Percentiles rank a stretch among this genome's conserved stretches.
phyloP scores from a whole-genome alignment of 2,329 filamentous ascomycete genomes.

The Trichoderma endophyticum region DNA sequence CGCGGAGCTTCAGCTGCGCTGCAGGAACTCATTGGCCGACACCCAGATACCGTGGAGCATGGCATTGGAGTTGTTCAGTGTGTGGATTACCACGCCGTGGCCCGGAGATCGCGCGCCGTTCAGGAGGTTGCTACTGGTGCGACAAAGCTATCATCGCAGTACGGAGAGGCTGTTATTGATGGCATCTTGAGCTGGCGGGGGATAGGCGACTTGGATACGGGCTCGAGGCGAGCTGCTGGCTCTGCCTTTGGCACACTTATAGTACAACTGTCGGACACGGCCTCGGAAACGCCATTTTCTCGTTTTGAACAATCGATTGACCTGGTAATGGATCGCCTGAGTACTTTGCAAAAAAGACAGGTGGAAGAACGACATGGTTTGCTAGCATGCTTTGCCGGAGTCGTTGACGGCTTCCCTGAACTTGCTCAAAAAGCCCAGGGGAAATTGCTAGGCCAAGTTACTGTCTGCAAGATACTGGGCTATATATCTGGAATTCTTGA shows the following conservation, averaged over 20 bases:
- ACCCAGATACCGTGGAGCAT: conserved; percentile 77
- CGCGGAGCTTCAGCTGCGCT: conserved; percentile 89
- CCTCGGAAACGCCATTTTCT: conserved; percentile 22
- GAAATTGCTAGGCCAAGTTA: not conserved
- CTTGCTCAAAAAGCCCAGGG: conserved; percentile 23
- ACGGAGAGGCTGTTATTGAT: conserved; percentile 66
- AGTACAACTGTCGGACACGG: conserved; percentile 36
- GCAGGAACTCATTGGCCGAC: conserved; percentile 89
- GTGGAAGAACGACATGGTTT: conserved; percentile 69
- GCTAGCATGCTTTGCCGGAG: conserved; percentile 57
- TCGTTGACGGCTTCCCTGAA: conserved; percentile 48
- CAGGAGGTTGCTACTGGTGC: conserved; percentile 70
- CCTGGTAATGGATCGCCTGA: conserved; percentile 44
- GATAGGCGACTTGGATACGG: conserved; percentile 72
- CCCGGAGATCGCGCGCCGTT: conserved; percentile 79
- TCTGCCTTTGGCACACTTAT: conserved; percentile 62
- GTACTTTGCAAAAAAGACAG: conserved; percentile 50
- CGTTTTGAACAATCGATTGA: conserved; percentile 37
- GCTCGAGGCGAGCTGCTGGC: conserved; percentile 70
- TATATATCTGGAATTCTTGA: conserved; percentile 37
- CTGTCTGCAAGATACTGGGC: conserved; percentile 31
- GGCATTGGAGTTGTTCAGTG: conserved; percentile 85
- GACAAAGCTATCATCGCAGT: conserved; percentile 64
- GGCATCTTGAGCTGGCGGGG: conserved; percentile 82
- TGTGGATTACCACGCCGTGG: conserved; percentile 91